Evolutionary conservation across 169 alveolate species (phyloP).

Genomic region (Blepharisma undulans): DNA sequence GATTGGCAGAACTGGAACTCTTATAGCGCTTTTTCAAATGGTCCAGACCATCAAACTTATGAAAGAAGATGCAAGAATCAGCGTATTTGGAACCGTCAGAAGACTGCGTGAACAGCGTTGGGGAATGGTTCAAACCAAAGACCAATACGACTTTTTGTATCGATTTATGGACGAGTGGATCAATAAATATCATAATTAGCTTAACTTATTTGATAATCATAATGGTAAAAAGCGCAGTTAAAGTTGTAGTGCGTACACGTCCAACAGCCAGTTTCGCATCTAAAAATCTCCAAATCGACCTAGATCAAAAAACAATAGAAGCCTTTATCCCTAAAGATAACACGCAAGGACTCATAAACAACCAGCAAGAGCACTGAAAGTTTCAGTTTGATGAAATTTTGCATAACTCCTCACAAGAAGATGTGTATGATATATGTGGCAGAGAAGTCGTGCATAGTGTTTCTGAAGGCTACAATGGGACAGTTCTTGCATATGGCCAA

Average conservation of each 20-base stretch:
- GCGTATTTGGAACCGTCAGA: slow-evolving; percentile 82
- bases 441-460: slow-evolving; percentile 79
- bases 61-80: slow-evolving; percentile 44
- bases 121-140: slow-evolving; percentile 82
- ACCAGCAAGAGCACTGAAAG: slow-evolving; percentile 82
- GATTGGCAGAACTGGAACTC: slow-evolving; percentile 88
- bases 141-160: slow-evolving; percentile 79
- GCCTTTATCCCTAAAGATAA: slow-evolving; percentile 67
- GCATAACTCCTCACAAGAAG: slow-evolving; percentile 85
- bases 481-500: slow-evolving; percentile 92
- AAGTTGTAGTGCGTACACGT: slow-evolving; percentile 89
- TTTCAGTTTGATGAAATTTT: slow-evolving; percentile 84
- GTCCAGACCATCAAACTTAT: slow-evolving; percentile 28
- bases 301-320: slow-evolving; percentile 73
- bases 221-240: slow-evolving; percentile 85
- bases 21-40: slow-evolving; percentile 72
- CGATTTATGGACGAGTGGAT: slow-evolving; percentile 62
- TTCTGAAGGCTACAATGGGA: slow-evolving; percentile 90
- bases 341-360: slow-evolving; percentile 77
- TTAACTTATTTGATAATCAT: background rate
- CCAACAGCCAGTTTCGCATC: slow-evolving; percentile 85
- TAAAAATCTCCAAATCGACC: slow-evolving; percentile 74
- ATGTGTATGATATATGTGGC: slow-evolving; percentile 80
- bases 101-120: slow-evolving; percentile 86
- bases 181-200: background rate